Base-by-base conservation (phyloP, 176 grass and related monocot species). In the Typha latifolia region DNA sequence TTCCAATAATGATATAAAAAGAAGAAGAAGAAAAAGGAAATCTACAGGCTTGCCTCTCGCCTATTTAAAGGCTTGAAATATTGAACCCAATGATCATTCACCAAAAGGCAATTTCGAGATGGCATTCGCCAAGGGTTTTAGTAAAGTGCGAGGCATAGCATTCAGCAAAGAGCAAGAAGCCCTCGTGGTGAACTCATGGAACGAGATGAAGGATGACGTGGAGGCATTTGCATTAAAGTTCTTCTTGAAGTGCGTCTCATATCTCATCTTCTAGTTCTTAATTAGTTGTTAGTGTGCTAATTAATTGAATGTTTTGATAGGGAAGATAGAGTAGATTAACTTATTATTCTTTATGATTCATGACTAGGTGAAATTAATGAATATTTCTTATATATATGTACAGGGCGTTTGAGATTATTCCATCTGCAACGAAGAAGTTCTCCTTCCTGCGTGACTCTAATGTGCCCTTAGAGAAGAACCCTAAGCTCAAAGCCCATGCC, bases 151-250 rank as follows among this genome's bases (percentile, higher is more conserved):
- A 43, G 37, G 37, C 7, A 10, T 90, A 78, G 77, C 24, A 49
- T 95, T 87, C 72, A 84, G 81, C 8, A 75, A 95, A 71, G 50
- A 76, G n/a, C 86, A 90, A 14, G 91, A 87, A 49, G 69, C 85
- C 24, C 84, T 95, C 0, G 86, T 95, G 43, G 51, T 95, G 62
- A 68, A 66, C 73, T 90, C 91, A 82, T 90, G 91, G 91, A 80
- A 61, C 53, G 72, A 66, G 62, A 95, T 95, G 91, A 95, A 84
- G 86, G 73, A 75, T 49, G 81, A 87, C 22, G 47, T 78, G 1
- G 84, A 76, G 19, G 55, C 82, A 5, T 82, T 87, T 26, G 74
- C 86, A 52, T 66, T 90, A 14, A 96, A 87, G 59, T 82, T 96
- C 75, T 96, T 96, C 72, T 53, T 90, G 31, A 96, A 78, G 91